Evolutionary conservation across 2,329 filamentous ascomycete genomes (phyloP), one percentile per base, ranked within the genome.

Genomic region (Cryphonectria naterciae): DNA sequence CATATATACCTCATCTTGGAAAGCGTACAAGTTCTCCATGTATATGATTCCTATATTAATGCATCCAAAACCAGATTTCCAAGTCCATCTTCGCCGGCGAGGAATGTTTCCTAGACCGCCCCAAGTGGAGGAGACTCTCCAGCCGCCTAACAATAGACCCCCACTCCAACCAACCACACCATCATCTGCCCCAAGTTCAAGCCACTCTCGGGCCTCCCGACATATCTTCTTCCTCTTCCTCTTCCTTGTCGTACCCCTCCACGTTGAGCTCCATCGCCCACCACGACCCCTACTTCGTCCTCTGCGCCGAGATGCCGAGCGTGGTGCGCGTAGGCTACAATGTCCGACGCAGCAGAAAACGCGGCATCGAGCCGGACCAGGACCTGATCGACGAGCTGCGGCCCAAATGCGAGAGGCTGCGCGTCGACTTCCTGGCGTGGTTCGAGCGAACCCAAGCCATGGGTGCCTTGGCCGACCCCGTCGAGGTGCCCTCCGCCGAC

Each of bases 121-220:
- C 76, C 13, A 79, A 78, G 68, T 83, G 81, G 81, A 80, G 78
- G 68, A 73, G 74, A 28, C 74, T 81, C n/a, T 77, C 81, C 68
- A 71, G 78, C 65, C 71, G 74, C 25, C 74, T 81, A 17, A 77
- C 81, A 70, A 70, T 71, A 32, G 76, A 77, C 54, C 60, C 73
- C 5, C 19, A n/a, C 7, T 75, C 74, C 11, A 74, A 75, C 32
- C 37, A 32, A 32, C 32, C 3, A 32, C 74, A 74, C 19, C 43
- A 46, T 4, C 17, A 13, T 46, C 32, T 32, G 32, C 17, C 43
- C 43, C 72, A 74, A n/a, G 73, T 73, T 2, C 73, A 35, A 61
- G 37, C 4, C 39, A 32, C 11, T 4, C 61, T n/a, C 11, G 41
- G 5, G 2, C n/a, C 25, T 11, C 4, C 58, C 2, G n/a, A 19